Base-by-base conservation (phyloP, 2,329 filamentous ascomycete species). In the Xylariaceae sp. region DNA sequence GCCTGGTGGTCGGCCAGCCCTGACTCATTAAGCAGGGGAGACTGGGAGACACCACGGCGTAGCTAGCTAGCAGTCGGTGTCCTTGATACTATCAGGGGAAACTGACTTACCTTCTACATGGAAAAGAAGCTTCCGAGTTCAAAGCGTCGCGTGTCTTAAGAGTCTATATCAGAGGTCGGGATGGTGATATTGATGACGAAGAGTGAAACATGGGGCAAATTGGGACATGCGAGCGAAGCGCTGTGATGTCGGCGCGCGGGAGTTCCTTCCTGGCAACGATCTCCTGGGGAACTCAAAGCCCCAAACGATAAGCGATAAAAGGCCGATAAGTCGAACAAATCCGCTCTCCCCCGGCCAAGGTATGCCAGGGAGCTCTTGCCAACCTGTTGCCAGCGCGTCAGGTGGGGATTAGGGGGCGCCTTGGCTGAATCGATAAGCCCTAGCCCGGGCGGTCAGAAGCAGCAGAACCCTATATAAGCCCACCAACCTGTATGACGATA, bases 61-160 rank as follows among this genome's bases (percentile, higher is more conserved):
- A n/a, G n/a, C n/a, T n/a, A n/a, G n/a, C n/a, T n/a, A n/a, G n/a
- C n/a, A n/a, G n/a, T n/a, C n/a, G n/a, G n/a, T n/a, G n/a, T n/a
- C n/a, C n/a, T n/a, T n/a, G n/a, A n/a, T n/a, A n/a, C n/a, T n/a
- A n/a, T n/a, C n/a, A n/a, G n/a, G n/a, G 9, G 21, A 24, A 38
- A 34, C 17, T 34, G 21, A 30, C 27, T 28, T 38, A 35, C 44
- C 39, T 35, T 46, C 52, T 56, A 56, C 53, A 56, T 56, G 52
- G 51, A 50, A 50, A 34, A 41, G 16, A 28, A 9, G 21, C 8
- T 5, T 23, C 19, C 16, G n/a, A n/a, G n/a, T n/a, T n/a, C n/a
- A n/a, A n/a, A n/a, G n/a, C n/a, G n/a, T n/a, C n/a, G n/a, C n/a
- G n/a, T n/a, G n/a, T n/a, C n/a, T n/a, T n/a, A n/a, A n/a, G n/a